Evolutionary conservation across 495 filamentous ascomycete genomes (phyloP).

Genomic region (Daldinia childiae): DNA sequence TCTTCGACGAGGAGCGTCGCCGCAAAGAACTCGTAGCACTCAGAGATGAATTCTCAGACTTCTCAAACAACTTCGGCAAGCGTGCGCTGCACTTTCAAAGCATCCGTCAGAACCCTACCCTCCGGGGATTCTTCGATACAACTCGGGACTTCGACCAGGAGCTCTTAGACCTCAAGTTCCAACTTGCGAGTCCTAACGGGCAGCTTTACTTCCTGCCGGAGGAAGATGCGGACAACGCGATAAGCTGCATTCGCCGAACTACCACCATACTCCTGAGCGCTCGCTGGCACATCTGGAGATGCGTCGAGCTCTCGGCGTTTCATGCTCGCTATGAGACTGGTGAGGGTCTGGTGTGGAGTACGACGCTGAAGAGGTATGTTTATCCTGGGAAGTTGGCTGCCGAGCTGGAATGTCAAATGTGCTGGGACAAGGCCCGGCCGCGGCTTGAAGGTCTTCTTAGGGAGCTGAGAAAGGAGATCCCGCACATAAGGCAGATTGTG

Average conservation of each 20-base stretch:
- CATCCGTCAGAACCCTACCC: not conserved
- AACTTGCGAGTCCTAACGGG: slow-evolving; percentile 9
- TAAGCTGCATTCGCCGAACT: slow-evolving; percentile 5
- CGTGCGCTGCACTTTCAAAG: not conserved
- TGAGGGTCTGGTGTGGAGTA: not conserved
- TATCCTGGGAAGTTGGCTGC: not conserved
- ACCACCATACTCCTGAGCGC: not conserved
- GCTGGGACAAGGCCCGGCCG: slow-evolving; percentile 1
- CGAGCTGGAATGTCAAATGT: not conserved
- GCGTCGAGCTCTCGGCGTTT: not conserved
- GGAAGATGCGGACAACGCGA: not conserved
- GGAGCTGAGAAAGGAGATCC: slow-evolving; percentile 6
- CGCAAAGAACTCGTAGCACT: not conserved
- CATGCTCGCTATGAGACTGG: not conserved
- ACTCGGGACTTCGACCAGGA: slow-evolving; percentile 15
- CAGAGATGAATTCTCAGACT: not conserved
- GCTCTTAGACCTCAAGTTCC: slow-evolving; percentile 15
- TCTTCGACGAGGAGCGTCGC: not conserved
- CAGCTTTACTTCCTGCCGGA: not conserved
- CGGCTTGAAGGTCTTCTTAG: not conserved
- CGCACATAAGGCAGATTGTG: slow-evolving; percentile 1
- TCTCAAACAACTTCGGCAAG: not conserved
- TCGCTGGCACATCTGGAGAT: slow-evolving; percentile 7
- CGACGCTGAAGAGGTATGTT: not conserved
- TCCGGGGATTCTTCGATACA: slow-evolving; percentile 8